Base-by-base conservation (phyloP, 371 early-diverging fungal genomes). In the Mucor sp. region DNA sequence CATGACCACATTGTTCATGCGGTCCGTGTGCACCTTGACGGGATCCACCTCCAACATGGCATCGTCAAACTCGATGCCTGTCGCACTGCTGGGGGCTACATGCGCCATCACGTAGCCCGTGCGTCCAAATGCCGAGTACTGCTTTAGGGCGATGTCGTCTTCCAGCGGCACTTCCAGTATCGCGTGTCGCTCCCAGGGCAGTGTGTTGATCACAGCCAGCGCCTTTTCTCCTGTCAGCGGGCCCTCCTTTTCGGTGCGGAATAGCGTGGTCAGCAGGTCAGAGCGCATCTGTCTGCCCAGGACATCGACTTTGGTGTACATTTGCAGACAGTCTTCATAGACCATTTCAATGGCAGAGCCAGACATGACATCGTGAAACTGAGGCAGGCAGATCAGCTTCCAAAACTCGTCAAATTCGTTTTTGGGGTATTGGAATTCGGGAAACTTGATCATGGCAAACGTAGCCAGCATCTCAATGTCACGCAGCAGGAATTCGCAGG, bases 361-460 rank as follows among this genome's bases (percentile, higher is more conserved):
- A 1, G 98, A 97, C 64, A 80, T 79, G 6, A 97, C 94, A 78
- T 97, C 96, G 68, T 97, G 99, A 73, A 97, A 97, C 78, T 98
- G 98, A 25, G 69, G 63, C 23, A 77, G 32, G 39, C 75, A 74
- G 32, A 77, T 33, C 53, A 72, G 67, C 69, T 96, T 94, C 97
- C 97, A 97, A 35, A 95, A 77, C 0, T 87, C 78, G 23, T 89
- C 89, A 5, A 97, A 66, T 65, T 92, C 89, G 0, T 76, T 77
- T 41, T 86, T 86, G 4, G 95, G 95, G 63, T 94, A 94, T 19
- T 57, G 53, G 59, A 69, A 78, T 17, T 63, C 69, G 15, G 79
- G 62, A 35, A 69, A 63, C n/a, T 70, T 71, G 19, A 74, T 67
- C 68, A 60, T 30, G 12, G 76, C 71, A 28, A 89, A 55, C 0